Percentiles rank a stretch among this genome's conserved stretches.
These are phyloP conservation scores for Tuctoria greenei DNA, from an alignment of 176 grass and related monocot species.

Conservation along the genomic window DNA sequence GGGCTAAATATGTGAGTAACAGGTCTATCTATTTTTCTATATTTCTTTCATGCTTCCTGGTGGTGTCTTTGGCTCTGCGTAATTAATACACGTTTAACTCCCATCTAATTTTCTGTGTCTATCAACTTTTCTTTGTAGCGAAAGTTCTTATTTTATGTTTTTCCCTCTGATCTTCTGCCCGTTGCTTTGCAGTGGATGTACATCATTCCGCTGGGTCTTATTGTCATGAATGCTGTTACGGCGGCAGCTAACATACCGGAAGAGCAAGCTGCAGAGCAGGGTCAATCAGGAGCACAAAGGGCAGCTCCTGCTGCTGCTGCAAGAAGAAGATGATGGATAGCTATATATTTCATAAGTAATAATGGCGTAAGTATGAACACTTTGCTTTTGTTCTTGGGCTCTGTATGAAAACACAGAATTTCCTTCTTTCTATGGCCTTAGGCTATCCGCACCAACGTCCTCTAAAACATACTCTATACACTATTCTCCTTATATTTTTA, in stretches of 20 bases:
- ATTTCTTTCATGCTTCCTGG: neutral
- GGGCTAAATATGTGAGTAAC: slow-evolving; percentile 97
- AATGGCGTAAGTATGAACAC: neutral
- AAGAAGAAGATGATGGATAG: slow-evolving; percentile 77
- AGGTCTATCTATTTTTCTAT: slow-evolving; percentile 5
- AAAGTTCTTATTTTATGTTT: neutral
- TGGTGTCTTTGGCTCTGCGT: neutral
- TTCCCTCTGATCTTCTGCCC: slow-evolving; percentile 6
- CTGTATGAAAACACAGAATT: neutral
- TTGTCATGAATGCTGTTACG: slow-evolving; percentile 90
- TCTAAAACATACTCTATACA: no score
- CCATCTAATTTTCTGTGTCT: neutral
- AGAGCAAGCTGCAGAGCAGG: slow-evolving; percentile 64
- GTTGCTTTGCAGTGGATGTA: slow-evolving; percentile 95
- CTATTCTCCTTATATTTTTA: no score
- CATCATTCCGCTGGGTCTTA: slow-evolving; percentile 86
- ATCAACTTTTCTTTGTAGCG: neutral
- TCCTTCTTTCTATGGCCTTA: neutral
- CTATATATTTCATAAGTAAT: slow-evolving; percentile 36
- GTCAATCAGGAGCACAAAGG: slow-evolving; percentile 55
- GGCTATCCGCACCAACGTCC: no score
- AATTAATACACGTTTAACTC: neutral
- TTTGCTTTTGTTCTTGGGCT: neutral
- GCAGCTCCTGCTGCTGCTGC: slow-evolving; percentile 64
- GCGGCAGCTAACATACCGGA: slow-evolving; percentile 82